A percentile compares a stretch with the other conserved stretches of the same genome.
phyloP scores from a whole-genome alignment of 805 yeast species.

The Yarrowia hollandica region DNA sequence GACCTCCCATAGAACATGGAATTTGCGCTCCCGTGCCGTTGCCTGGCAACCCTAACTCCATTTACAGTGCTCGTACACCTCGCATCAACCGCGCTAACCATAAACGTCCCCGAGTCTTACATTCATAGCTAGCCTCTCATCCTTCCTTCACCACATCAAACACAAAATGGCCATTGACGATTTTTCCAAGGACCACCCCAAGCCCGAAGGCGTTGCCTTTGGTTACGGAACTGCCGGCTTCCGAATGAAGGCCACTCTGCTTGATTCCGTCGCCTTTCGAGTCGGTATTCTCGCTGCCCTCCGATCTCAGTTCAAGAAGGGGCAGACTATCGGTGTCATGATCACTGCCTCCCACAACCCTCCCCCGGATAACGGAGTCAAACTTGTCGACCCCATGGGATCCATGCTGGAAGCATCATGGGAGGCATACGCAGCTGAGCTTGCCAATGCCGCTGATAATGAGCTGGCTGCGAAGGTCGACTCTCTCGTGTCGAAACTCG shows the following conservation, averaged over 20 bases:
- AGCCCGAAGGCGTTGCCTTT: conserved; percentile 50
- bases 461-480: conserved; percentile 47
- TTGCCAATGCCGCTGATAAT: conserved; percentile 69
- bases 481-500: conserved; percentile 44
- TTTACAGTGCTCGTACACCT: too few relatives aligned
- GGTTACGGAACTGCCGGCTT: conserved; percentile 98
- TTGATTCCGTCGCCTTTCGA: conserved; percentile 81
- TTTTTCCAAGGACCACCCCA: conserved; percentile 43
- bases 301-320: conserved; percentile 69
- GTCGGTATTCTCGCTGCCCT: conserved; percentile 81
- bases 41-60: conserved; percentile 21
- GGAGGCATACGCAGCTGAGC: conserved; percentile 77
- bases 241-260: conserved; percentile 64
- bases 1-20: background rate
- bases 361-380: conserved; percentile 77
- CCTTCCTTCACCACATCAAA: background rate
- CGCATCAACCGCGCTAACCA: conserved; percentile 17
- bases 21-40: background rate
- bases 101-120: background rate
- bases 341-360: conserved; percentile 45
- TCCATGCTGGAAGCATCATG: conserved; percentile 82
- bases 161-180: conserved; percentile 25
- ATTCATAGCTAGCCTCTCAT: background rate
- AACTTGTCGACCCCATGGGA: conserved; percentile 95
- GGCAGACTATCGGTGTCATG: conserved; percentile 66